Evolutionary conservation across 2,329 filamentous ascomycete genomes (phyloP).

Genomic region (Colletotrichum scovillei): DNA sequence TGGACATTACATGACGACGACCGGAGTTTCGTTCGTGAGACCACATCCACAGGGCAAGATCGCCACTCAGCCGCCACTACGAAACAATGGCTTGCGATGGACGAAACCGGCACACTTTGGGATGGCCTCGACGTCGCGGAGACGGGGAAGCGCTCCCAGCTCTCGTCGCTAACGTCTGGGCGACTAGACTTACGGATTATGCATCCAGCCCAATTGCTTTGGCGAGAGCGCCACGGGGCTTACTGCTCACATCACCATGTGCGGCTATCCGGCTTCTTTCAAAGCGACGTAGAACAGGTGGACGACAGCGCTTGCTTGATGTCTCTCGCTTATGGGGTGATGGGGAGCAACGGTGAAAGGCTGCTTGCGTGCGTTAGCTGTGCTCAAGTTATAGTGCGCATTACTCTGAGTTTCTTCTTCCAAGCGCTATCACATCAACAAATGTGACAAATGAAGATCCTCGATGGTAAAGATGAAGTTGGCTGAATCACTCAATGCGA

Average conservation of each 20-base stretch:
- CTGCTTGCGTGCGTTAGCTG: not conserved
- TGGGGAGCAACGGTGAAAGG: not conserved
- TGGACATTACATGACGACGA: not conserved
- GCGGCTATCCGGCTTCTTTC: not conserved
- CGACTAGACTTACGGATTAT: not conserved
- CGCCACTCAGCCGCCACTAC: conserved; percentile 5
- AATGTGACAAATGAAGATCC: not conserved
- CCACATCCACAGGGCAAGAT: no score
- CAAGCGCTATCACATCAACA: not conserved
- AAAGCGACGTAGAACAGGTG: not conserved
- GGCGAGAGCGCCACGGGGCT: not conserved
- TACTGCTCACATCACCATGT: not conserved
- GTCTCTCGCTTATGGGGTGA: not conserved
- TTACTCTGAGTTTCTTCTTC: not conserved
- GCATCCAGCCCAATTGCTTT: not conserved
- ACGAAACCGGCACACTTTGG: conserved; percentile 8
- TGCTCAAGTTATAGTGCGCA: not conserved
- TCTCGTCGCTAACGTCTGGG: not conserved
- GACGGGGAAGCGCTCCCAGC: not conserved
- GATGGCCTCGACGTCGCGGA: not conserved
- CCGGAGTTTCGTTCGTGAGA: no score
- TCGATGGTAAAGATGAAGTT: not conserved
- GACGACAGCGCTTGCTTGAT: not conserved
- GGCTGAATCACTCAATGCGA: not conserved
- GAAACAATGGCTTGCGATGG: not conserved